Evolutionary conservation across 805 yeast species (phyloP), one percentile per base, ranked within the genome.

Genomic region (Pichia scutulata): DNA sequence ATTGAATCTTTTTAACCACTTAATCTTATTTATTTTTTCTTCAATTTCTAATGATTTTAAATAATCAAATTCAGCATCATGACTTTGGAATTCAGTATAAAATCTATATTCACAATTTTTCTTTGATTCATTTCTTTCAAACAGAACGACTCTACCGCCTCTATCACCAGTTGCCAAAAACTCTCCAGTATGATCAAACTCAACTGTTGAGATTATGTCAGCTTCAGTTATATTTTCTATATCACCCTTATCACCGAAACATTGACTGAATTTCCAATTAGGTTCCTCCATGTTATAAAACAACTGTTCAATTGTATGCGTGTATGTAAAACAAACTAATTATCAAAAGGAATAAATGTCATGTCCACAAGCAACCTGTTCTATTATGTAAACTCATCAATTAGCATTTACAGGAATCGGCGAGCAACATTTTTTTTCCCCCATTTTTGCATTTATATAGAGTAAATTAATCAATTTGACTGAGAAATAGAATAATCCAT

Each of bases 191-290:
- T 84, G 86, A 66, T 93, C 97, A 62, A 93, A 93, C 70, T 93
- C 98, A 40, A 93, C 97, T 2, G 99, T 88, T 19, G 97, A 86
- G 55, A 93, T 93, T 64, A 93, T 90, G 67, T 93, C 99, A 4
- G 97, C 97, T 64, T 90, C 98, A 3, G 97, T 89, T 62, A 90
- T 88, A 62, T 82, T 86, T 57, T 92, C 98, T 51, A 90, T 85
- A 67, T 93, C 99, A 44, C 96, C 96, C 68, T 95, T 93, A 69
- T 93, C 99, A 56, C 99, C 99, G 75, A 93, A 93, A 68, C 99
- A 93, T 69, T 90, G 98, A 60, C 95, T 86, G 67, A 90, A 90
- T 68, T 88, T 89, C 92, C 92, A 84, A 41, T 54, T 50, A 52
- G 73, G 65, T 50, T 71, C 67, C 41, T 60, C 66, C 64, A 60